phyloP scores from a whole-genome alignment of 805 yeast genomes.

The Ogataea pini region DNA sequence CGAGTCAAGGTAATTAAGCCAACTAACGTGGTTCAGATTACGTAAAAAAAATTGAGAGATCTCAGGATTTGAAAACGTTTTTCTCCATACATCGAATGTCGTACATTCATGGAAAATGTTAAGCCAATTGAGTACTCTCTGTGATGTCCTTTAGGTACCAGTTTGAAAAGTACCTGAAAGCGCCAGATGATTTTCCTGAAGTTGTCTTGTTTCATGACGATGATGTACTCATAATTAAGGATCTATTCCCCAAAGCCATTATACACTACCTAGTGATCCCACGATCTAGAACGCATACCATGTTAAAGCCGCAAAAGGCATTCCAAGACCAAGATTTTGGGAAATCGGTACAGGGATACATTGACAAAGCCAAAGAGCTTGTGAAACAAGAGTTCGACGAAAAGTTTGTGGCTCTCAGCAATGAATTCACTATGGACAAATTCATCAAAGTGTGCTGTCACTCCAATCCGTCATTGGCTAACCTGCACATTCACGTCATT shows the following conservation, averaged over 20 bases:
- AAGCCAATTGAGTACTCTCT: background rate
- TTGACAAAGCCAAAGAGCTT: conserved; percentile 38
- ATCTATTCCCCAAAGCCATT: conserved; percentile 61
- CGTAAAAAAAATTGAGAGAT: background rate
- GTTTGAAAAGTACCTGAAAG: conserved; percentile 47
- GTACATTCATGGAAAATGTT: background rate
- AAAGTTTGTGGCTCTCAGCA: conserved; percentile 16
- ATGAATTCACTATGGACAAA: conserved; percentile 21
- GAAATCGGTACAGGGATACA: conserved; percentile 33
- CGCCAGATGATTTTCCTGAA: conserved; percentile 43
- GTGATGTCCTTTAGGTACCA: conserved; percentile 51
- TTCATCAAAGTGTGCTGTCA: conserved; percentile 63
- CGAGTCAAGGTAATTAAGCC: too few relatives aligned
- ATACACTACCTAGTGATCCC: conserved; percentile 67
- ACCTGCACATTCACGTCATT: conserved; percentile 73
- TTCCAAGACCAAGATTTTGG: conserved; percentile 40
- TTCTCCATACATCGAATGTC: background rate
- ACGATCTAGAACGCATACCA: conserved; percentile 42
- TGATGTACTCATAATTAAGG: conserved; percentile 56
- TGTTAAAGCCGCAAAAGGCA: conserved; percentile 52
- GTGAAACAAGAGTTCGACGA: conserved; percentile 17
- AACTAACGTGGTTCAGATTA: too few relatives aligned
- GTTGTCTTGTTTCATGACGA: conserved; percentile 50
- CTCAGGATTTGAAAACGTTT: background rate
- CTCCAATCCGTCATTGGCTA: conserved; percentile 65